Base-by-base conservation (phyloP, 495 filamentous ascomycete species). In the Echria macrotheca region DNA sequence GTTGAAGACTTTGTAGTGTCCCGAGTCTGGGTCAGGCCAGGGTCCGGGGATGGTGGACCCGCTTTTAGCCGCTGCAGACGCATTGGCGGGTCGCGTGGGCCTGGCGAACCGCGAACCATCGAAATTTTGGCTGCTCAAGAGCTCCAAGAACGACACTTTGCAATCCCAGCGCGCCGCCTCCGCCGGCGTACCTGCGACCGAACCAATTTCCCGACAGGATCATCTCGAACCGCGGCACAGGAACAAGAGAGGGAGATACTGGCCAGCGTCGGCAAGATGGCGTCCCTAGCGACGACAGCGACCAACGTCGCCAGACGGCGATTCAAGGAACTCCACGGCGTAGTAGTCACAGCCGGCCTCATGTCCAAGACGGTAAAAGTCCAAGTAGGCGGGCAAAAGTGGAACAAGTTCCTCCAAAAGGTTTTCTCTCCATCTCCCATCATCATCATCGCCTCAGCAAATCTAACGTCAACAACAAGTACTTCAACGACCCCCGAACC, bases 351-450 rank as follows among this genome's bases (percentile, higher is more conserved):
- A 25, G 76, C 84, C 0, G 84, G 84, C 14, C 71, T 79, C 40
- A 87, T 87, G 82, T 64, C 74, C 51, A 82, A 80, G 65, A 85
- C 83, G 4, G 82, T 86, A 52, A 86, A 82, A 64, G 85, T 86
- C 44, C 75, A 76, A 25, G 69, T 84, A 7, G 77, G 79, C 15
- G 70, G 69, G 8, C 72, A 76, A 52, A 69, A 72, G 55, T 86
- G 81, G 81, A 81, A 85, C 63, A 68, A 65, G 18, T 64, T 70
- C 39, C 67, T 84, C 29, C 64, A 75, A 53, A 83, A 84, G 65
- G 80, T 80, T 51, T 15, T 12, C 17, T 17, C 22, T 11, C 54
- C 44, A 25, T 14, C 40, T 25, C 15, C 43, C 31, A 41, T 15
- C 42, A 24, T 28, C 33, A 22, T 15, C 32, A 28, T 10, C 43